Base-by-base conservation (phyloP, 345 rosid genomes). In the Boechera stricta region DNA sequence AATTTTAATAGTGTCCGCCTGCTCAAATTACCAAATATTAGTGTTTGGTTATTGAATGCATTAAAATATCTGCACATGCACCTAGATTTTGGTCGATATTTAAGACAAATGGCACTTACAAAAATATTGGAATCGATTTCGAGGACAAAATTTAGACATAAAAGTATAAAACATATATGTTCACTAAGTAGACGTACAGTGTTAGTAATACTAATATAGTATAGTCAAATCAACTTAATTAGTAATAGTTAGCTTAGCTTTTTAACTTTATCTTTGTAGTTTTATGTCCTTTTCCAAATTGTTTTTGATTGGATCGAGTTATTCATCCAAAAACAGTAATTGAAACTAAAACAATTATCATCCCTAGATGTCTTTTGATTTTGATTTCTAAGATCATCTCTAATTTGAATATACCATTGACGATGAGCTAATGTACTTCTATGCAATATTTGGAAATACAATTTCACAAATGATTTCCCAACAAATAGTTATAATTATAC, bases 41-140 rank as follows among this genome's bases (percentile, higher is more conserved):
- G 16, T 38, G 49, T 68, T 54, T 21, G 49, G 38, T 68, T 53
- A 61, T 53, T 55, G 41, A 28, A 29, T 39, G 53, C 64, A 28
- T 69, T 69, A 10, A 6, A 18, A 2, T 21, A 21, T 21, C 24
- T 21, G 24, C 24, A 21, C 24, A 21, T 21, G 15, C 24, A 2
- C 33, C 10, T 48, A 47, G n/a, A 5, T 5, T 31, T n/a, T 16
- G 45, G 29, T 28, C 7, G 3, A 36, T 8, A 6, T 38, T 60
- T 39, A 5, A 60, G 10, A 16, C 29, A 60, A 10, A 10, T 60
- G 42, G 26, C 44, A 16, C 28, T 47, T 48, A 32, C 18, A 47
- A 64, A 63, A 58, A 32, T 32, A 2, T 26, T 44, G 13, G 68
- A 58, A 58, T 33, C 26, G 29, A 3, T 12, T 55, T 55, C 36